These are phyloP conservation scores for Helminthosporium solani DNA, from an alignment of 2,329 filamentous ascomycete genomes.

Conservation along the genomic window DNA sequence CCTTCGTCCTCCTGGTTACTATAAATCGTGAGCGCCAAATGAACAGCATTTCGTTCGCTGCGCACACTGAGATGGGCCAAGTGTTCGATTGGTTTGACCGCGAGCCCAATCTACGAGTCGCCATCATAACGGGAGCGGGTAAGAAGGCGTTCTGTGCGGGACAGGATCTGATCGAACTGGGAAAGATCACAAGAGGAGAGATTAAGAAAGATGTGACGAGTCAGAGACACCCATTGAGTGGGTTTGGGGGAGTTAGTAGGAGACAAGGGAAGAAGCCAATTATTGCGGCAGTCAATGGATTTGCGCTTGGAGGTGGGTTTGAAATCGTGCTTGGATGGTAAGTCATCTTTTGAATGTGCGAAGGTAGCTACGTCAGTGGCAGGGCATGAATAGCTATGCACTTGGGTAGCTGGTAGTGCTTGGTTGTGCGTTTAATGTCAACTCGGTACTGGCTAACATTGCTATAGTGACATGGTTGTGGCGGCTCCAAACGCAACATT, in stretches of 20 bases:
- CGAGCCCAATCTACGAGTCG: slow-evolving; percentile 51
- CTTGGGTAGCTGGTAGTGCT: too few species aligned
- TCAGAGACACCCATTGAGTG: slow-evolving; percentile 47
- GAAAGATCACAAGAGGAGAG: slow-evolving; percentile 30
- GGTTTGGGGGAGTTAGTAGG: slow-evolving; percentile 58
- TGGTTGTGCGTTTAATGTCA: neutral
- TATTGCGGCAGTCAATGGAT: slow-evolving; percentile 61
- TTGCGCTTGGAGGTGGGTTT: slow-evolving; percentile 59
- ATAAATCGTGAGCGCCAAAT: slow-evolving; percentile 54
- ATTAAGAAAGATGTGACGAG: slow-evolving; percentile 25
- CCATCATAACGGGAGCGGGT: slow-evolving; percentile 53
- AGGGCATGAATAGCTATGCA: too few species aligned
- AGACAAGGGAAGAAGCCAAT: slow-evolving; percentile 61
- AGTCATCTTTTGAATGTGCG: slow-evolving; percentile 13
- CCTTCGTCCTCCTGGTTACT: slow-evolving; percentile 53
- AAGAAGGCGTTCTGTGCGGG: slow-evolving; percentile 57
- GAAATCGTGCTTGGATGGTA: slow-evolving; percentile 59
- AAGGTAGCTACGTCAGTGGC: too few species aligned
- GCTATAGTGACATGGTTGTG: slow-evolving; percentile 52
- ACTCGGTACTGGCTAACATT: slow-evolving; percentile 9
- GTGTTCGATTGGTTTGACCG: slow-evolving; percentile 57
- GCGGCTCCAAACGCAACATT: slow-evolving; percentile 55
- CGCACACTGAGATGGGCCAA: slow-evolving; percentile 52
- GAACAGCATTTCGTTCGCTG: slow-evolving; percentile 47
- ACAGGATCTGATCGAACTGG: slow-evolving; percentile 54